phyloP scores from a whole-genome alignment of 768 basidiomycete species.

The Cystoderma amianthinum region DNA sequence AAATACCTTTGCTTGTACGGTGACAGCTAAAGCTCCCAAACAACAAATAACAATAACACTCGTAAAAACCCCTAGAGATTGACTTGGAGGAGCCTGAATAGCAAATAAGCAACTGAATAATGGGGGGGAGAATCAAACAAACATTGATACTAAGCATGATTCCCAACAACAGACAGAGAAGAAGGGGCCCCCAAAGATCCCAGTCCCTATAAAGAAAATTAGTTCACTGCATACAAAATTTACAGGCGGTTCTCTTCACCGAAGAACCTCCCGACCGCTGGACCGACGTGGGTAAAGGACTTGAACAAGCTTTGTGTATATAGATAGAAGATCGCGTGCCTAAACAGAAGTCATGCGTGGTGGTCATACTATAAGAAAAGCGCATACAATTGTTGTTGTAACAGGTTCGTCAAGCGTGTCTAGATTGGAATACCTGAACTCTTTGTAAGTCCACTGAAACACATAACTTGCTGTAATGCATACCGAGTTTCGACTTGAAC shows the following conservation, averaged over 20 bases:
- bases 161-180: constrained; percentile 73
- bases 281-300: constrained; percentile 84
- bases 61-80: constrained; percentile 87
- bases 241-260: constrained; percentile 31
- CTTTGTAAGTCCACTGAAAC: too few relatives aligned
- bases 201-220: constrained; percentile 66
- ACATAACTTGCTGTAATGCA: constrained; percentile 9
- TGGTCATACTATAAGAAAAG: constrained; percentile 1
- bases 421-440: constrained; percentile 66
- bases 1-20: constrained; percentile 88
- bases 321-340: constrained; percentile 85
- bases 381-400: constrained; percentile 75
- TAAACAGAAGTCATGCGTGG: constrained; percentile 20
- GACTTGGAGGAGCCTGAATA: constrained; percentile 69
- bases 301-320: constrained; percentile 89
- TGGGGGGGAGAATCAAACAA: constrained; percentile 11
- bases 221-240: background rate
- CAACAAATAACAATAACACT: constrained; percentile 92
- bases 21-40: constrained; percentile 84
- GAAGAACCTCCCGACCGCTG: constrained; percentile 72
- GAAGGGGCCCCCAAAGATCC: constrained; percentile 96
- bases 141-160: constrained; percentile 86
- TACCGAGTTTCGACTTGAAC: constrained; percentile 86
- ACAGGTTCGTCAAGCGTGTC: constrained; percentile 94
- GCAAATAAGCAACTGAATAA: constrained; percentile 1